Evolutionary conservation across 2,329 filamentous ascomycete species (phyloP), one percentile per base, ranked within the genome.

Genomic region (Fusarium newnesense): DNA sequence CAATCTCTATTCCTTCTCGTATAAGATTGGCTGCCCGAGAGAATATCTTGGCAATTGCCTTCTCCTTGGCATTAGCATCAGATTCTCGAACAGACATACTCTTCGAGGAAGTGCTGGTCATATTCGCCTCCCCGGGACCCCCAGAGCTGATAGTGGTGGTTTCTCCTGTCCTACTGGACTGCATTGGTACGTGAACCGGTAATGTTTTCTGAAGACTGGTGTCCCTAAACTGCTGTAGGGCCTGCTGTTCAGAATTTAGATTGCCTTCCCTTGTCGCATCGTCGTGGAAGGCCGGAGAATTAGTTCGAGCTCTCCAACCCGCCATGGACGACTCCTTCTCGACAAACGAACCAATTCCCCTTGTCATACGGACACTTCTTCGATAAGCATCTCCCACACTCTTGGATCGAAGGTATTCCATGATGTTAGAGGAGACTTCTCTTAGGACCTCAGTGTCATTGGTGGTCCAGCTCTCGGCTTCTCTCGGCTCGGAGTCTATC

Each of bases 21-120:
- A 87, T 80, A 9, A 86, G 75, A 32, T 83, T 83, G 28, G 85
- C 82, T 24, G 85, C 86, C 32, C 83, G 83, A 2, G 82, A 82
- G 50, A 86, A 85, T 4, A 85, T 78, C 11, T 75, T 61, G 30
- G 68, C 61, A 21, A 66, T 53, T 1, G 57, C 57, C 49, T 53
- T 63, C 30, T 65, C 58, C 15, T 62, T 64, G 11, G 13, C 28
- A 12, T 60, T 42, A 12, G 18, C 40, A 36, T 75, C 65, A 1
- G 65, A 34, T 15, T 53, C 53, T 54, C 13, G 28, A n/a, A 53
- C 19, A 26, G 57, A 47, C 30, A 43, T 49, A 37, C 32, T 62
- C 32, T 44, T 40, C 11, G 69, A 64, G 8, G 64, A 59, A 43
- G 42, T 42, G 30, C 30, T 65, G 16, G 47, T n/a, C 26, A 40